phyloP scores from a whole-genome alignment of 2,329 filamentous ascomycete species.

The Periconia sp. region DNA sequence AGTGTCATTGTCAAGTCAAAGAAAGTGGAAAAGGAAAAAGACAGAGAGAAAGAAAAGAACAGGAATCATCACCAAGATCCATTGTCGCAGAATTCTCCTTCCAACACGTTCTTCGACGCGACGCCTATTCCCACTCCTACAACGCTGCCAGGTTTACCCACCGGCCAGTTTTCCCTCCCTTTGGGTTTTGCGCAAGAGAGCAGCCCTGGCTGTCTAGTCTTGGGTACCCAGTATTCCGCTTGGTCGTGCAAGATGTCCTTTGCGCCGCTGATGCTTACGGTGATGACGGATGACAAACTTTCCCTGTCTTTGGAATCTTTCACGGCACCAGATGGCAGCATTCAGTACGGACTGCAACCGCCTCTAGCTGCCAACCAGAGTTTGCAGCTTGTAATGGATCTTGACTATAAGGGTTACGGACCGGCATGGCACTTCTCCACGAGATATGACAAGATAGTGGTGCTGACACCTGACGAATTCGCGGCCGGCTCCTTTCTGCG shows the following conservation, averaged over 20 bases:
- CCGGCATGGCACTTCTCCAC: slow-evolving; percentile 66
- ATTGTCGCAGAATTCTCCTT: slow-evolving; percentile 37
- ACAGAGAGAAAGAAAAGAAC: slow-evolving; percentile 13
- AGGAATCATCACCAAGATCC: slow-evolving; percentile 24
- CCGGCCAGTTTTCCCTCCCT: slow-evolving; percentile 53
- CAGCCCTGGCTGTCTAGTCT: slow-evolving; percentile 53
- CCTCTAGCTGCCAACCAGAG: slow-evolving; percentile 53
- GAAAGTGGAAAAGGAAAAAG: slow-evolving; percentile 16
- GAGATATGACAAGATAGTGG: slow-evolving; percentile 65
- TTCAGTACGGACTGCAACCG: slow-evolving; percentile 65
- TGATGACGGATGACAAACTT: slow-evolving; percentile 19
- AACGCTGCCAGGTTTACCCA: slow-evolving; percentile 50
- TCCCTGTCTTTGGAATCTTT: slow-evolving; percentile 25
- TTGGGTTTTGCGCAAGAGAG: slow-evolving; percentile 49
- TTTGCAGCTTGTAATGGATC: slow-evolving; percentile 60
- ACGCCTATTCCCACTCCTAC: slow-evolving; percentile 52
- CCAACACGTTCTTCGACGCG: slow-evolving; percentile 53
- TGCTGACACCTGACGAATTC: slow-evolving; percentile 49
- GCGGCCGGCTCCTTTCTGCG: slow-evolving; percentile 22
- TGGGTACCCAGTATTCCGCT: slow-evolving; percentile 47
- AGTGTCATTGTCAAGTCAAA: slow-evolving; percentile 51
- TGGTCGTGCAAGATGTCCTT: slow-evolving; percentile 54
- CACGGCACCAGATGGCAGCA: slow-evolving; percentile 40
- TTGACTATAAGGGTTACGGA: slow-evolving; percentile 57
- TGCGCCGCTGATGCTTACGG: slow-evolving; percentile 33